phyloP scores from a whole-genome alignment of 169 alveolate genomes.

The Babesia caballi region DNA sequence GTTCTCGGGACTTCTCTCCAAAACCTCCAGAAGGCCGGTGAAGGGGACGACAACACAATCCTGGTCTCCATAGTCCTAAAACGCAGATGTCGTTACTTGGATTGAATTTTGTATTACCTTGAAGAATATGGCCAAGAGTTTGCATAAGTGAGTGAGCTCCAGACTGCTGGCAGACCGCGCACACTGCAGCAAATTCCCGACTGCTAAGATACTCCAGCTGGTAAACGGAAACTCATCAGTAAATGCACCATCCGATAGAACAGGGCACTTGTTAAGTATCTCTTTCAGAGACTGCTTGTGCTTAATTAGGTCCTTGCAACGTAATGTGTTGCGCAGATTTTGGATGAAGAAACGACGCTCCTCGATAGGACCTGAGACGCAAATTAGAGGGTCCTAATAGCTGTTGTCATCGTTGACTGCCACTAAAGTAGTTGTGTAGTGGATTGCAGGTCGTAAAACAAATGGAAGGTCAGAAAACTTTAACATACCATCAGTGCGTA shows the following conservation, averaged over 20 bases:
- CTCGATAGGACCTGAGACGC: conserved; percentile 4
- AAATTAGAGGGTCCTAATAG: background rate
- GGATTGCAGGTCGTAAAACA: background rate
- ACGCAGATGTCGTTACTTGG: background rate
- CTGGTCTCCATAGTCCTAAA: conserved; percentile 52
- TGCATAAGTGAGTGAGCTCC: conserved; percentile 42
- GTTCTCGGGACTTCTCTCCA: conserved; percentile 46
- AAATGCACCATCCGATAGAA: background rate
- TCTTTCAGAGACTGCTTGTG: conserved; percentile 39
- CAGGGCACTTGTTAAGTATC: conserved; percentile 8
- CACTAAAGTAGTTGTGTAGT: background rate
- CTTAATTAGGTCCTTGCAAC: conserved; percentile 44
- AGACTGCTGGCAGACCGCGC: conserved; percentile 20
- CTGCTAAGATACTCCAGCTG: background rate
- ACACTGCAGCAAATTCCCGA: conserved; percentile 21
- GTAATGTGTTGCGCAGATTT: conserved; percentile 32
- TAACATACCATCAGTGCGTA: conserved; percentile 22
- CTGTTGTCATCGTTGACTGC: background rate
- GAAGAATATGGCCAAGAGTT: conserved; percentile 48
- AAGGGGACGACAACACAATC: conserved; percentile 25
- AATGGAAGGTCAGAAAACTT: too few relatives aligned
- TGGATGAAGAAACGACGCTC: conserved; percentile 35
- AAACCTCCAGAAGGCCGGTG: conserved; percentile 20
- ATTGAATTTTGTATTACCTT: conserved; percentile 35
- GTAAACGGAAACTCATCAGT: background rate